Evolutionary conservation across 805 yeast species (phyloP).

Genomic region (Kazachstania bromeliacearum): DNA sequence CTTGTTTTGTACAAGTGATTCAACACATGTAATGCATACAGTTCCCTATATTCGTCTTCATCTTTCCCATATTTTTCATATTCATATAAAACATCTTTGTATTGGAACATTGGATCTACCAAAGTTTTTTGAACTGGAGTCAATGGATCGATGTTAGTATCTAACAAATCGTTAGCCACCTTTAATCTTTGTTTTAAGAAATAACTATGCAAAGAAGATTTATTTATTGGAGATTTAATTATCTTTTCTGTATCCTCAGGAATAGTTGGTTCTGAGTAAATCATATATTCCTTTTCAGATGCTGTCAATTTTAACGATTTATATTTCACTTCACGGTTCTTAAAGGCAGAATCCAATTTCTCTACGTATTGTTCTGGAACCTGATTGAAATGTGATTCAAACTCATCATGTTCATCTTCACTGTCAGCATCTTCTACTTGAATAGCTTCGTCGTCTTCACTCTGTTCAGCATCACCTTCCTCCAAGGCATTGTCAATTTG

Average conservation of each 20-base stretch:
- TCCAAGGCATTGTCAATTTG: slow-evolving; percentile 24
- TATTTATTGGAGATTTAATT: slow-evolving; percentile 15
- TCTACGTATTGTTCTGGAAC: slow-evolving; percentile 32
- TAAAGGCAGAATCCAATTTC: slow-evolving; percentile 28
- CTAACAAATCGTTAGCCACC: slow-evolving; percentile 22
- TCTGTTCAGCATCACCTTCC: slow-evolving; percentile 22
- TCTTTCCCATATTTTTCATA: slow-evolving; percentile 40
- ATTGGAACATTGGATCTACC: slow-evolving; percentile 58
- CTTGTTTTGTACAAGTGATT: slow-evolving; percentile 84
- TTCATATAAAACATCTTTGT: slow-evolving; percentile 62
- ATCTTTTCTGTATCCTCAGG: slow-evolving; percentile 7
- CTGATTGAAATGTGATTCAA: slow-evolving; percentile 62
- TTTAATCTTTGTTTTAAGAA: slow-evolving; percentile 39
- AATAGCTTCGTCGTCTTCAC: slow-evolving; percentile 20
- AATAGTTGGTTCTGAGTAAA: slow-evolving; percentile 23
- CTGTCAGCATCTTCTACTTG: slow-evolving; percentile 22
- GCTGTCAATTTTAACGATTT: slow-evolving; percentile 14
- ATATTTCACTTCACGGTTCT: slow-evolving; percentile 24
- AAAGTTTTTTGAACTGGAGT: slow-evolving; percentile 41
- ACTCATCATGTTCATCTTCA: slow-evolving; percentile 54
- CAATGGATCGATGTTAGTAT: slow-evolving; percentile 20
- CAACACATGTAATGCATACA: slow-evolving; percentile 61
- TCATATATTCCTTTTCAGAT: slow-evolving; percentile 14
- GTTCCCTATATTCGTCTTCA: slow-evolving; percentile 44
- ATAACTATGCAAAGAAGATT: slow-evolving; percentile 26